Base-by-base conservation (phyloP, 805 yeast genomes). In the Candida piceae region DNA sequence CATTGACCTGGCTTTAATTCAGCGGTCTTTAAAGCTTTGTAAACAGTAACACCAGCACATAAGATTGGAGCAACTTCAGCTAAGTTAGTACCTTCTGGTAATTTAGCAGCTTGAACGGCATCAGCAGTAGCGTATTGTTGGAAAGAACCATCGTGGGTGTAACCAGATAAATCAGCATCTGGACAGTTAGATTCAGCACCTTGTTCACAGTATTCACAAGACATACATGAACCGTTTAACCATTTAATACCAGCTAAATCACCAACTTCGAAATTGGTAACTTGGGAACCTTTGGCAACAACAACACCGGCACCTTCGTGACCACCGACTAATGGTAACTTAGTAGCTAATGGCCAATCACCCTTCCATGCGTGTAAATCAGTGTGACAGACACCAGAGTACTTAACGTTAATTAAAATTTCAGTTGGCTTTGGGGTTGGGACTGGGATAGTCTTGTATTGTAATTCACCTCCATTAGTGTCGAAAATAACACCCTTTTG, bases 291-390 rank as follows among this genome's bases (percentile, higher is more conserved):
- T 58, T 68, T 63, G 34, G 72, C 81, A 43, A 78, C 84, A 45
- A 78, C 84, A 24, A 73, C 70, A 63, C 84, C 84, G 33, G 83
- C 82, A 67, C 84, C 84, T 62, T 78, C 84, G 61, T 78, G 84
- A 55, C 84, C 84, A 51, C 84, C 84, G 31, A 78, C 80, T 50
- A 78, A 66, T 29, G 83, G 84, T 50, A 77, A 64, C 67, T 55
- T 70, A 59, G 54, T 66, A 55, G 62, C 72, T 63, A 78, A 67
- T 42, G 84, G 78, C 83, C 82, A 77, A 55, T 77, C 83, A 53
- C 82, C 82, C 55, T 76, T 73, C 82, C 82, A 77, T 29, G 84
- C 84, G 64, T 79, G 85, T 58, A 79, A 72, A 57, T 79, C 85
- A 20, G 84, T 78, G 68, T 79, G 85, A 58, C 85, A 79, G 40